Conservation (phyloP, 1,284 basidiomycete species). For the Trichosporon sp. region DNA sequence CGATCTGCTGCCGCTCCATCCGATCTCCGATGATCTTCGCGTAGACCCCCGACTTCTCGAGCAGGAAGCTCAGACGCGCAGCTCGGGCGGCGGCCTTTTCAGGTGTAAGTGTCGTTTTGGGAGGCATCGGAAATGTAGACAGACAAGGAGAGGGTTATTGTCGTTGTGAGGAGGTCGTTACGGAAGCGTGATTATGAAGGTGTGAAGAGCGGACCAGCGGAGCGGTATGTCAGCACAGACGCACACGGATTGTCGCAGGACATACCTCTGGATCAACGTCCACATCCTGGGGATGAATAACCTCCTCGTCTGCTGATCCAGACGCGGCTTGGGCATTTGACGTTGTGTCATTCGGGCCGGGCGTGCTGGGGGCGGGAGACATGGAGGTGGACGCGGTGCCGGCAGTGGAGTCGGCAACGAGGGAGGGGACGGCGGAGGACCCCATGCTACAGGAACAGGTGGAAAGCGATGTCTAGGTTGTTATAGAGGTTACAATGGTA, state of each 20-base stretch:
- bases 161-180: background rate
- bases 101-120: background rate
- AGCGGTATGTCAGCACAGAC: background rate
- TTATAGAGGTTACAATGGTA: background rate
- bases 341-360: background rate
- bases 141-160: background rate
- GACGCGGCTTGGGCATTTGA: background rate
- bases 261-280: constrained; percentile 14
- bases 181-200: background rate
- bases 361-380: constrained; percentile 32
- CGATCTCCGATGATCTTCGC: constrained; percentile 50
- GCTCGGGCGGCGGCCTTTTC: constrained; percentile 36
- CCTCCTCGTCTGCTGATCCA: background rate
- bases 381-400: constrained; percentile 34
- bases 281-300: background rate
- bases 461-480: background rate
- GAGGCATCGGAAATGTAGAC: background rate
- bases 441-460: background rate
- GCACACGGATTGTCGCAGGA: constrained; percentile 5
- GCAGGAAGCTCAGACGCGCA: constrained; percentile 35
- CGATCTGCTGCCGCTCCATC: constrained; percentile 49
- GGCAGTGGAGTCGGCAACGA: constrained; percentile 18
- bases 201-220: background rate
- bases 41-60: constrained; percentile 50
- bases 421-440: constrained; percentile 22